phyloP scores from a whole-genome alignment of 2,329 filamentous ascomycete species.

The Pseudocercospora fijiensis region DNA sequence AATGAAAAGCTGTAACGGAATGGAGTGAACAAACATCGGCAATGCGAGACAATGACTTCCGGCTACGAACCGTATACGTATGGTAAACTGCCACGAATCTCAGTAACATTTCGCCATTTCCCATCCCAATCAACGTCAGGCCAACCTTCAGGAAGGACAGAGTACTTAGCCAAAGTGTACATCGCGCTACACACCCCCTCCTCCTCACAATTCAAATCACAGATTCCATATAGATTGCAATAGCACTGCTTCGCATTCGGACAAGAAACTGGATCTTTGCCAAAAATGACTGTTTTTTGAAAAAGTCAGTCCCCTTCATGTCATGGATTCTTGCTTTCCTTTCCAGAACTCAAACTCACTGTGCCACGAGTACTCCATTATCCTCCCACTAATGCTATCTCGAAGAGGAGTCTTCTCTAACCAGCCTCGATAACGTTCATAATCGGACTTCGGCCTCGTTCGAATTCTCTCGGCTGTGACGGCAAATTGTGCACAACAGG shows the following conservation, averaged over 20 bases:
- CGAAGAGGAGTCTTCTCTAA: constrained; percentile 47
- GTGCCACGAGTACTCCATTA: constrained; percentile 60
- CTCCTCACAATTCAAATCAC: constrained; percentile 7
- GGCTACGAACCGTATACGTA: too few relatives aligned
- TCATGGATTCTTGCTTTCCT: not conserved
- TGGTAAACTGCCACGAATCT: constrained; percentile 8
- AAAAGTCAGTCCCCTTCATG: not conserved
- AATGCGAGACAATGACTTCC: too few relatives aligned
- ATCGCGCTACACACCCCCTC: constrained; percentile 6
- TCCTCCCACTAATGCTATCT: constrained; percentile 54
- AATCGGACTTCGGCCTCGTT: constrained; percentile 49
- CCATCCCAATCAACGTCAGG: constrained; percentile 15
- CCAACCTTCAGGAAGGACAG: constrained; percentile 15
- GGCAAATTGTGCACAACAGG: constrained; percentile 58
- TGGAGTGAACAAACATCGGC: too few relatives aligned
- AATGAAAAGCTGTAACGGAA: too few relatives aligned
- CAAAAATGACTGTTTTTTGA: constrained; percentile 19
- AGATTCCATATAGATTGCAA: constrained; percentile 14
- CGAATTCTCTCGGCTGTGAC: constrained; percentile 50
- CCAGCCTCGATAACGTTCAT: constrained; percentile 52
- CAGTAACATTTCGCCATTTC: constrained; percentile 13
- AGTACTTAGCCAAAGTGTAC: constrained; percentile 9
- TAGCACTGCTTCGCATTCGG: constrained; percentile 14
- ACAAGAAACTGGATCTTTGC: constrained; percentile 11
- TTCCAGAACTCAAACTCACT: too few relatives aligned